Percentiles rank a stretch among this genome's conserved stretches.
phyloP scores from a whole-genome alignment of 2,329 filamentous ascomycete genomes.

The Knufia petricola region DNA sequence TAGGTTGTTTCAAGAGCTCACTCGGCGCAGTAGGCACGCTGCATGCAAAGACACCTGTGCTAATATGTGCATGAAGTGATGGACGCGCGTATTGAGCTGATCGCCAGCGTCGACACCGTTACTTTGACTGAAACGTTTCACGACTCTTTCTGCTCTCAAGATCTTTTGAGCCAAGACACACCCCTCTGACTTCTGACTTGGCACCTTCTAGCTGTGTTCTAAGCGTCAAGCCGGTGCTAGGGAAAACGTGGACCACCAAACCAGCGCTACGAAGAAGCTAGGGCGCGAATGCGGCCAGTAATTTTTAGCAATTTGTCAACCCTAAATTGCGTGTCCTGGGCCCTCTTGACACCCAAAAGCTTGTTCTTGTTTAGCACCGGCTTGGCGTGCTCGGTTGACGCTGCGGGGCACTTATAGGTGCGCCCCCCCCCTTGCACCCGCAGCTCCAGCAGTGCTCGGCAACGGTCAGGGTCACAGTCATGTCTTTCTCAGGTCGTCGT shows the following conservation, averaged over 20 bases:
- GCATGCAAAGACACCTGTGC: background rate
- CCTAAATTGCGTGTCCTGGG: too few relatives aligned
- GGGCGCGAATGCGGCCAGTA: too few relatives aligned
- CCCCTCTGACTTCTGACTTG: background rate
- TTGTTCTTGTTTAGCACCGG: too few relatives aligned
- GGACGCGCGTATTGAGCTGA: background rate
- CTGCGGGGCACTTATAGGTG: background rate
- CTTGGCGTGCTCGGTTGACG: background rate
- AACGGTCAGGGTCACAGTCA: too few relatives aligned
- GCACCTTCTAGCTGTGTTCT: background rate
- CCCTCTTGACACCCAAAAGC: too few relatives aligned
- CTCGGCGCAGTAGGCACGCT: background rate
- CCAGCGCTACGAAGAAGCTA: too few relatives aligned
- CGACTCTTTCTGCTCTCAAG: background rate
- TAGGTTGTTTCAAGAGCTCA: background rate
- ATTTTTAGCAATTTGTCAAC: too few relatives aligned
- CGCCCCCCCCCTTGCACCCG: background rate
- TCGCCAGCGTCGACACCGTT: background rate
- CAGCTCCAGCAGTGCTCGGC: background rate
- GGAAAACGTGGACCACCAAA: too few relatives aligned
- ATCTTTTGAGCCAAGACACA: background rate
- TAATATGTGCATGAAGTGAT: background rate
- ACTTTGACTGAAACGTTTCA: background rate
- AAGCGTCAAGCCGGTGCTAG: too few relatives aligned
- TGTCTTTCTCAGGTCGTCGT: slow-evolving; percentile 40